These are phyloP conservation scores for Chrysosporium queenslandicum DNA, from an alignment of 2,329 filamentous ascomycete species.

Conservation along the genomic window DNA sequence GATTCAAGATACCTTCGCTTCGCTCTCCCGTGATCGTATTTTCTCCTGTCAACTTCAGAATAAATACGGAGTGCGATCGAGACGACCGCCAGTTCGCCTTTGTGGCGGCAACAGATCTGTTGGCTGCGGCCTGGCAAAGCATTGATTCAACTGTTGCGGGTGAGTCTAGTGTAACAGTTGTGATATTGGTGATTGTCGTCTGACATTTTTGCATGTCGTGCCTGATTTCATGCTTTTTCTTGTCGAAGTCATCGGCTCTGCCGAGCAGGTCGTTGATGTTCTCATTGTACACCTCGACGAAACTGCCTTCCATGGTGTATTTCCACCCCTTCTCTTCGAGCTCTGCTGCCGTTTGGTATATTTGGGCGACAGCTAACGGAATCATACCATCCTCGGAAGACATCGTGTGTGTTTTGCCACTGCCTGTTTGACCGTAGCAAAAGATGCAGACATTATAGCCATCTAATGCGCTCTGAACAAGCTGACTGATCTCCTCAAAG, in stretches of 20 bases:
- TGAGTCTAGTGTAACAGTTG: slow-evolving; percentile 64
- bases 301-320: slow-evolving; percentile 89
- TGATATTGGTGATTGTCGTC: slow-evolving; percentile 72
- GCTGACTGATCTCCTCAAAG: slow-evolving; percentile 91
- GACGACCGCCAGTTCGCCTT: slow-evolving; percentile 93
- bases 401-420: slow-evolving; percentile 96
- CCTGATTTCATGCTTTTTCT: slow-evolving; percentile 78
- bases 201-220: slow-evolving; percentile 76
- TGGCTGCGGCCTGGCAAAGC: slow-evolving; percentile 67
- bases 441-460: slow-evolving; percentile 99
- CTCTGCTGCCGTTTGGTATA: slow-evolving; percentile 75
- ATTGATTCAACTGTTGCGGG: slow-evolving; percentile 71
- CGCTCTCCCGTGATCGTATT: slow-evolving; percentile 70
- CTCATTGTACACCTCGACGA: slow-evolving; percentile 97
- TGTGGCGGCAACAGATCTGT: slow-evolving; percentile 89
- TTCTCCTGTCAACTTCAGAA: slow-evolving; percentile 57
- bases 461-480: slow-evolving; percentile 91
- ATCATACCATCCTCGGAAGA: slow-evolving; percentile 88
- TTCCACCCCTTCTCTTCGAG: slow-evolving; percentile 86
- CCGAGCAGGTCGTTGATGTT: slow-evolving; percentile 84
- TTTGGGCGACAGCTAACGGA: slow-evolving; percentile 81
- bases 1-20: slow-evolving; percentile 86
- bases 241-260: slow-evolving; percentile 58
- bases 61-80: slow-evolving; percentile 91
- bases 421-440: slow-evolving; percentile 94